Base-by-base conservation (phyloP, 345 rosid species). In the Arabidopsis thaliana region DNA sequence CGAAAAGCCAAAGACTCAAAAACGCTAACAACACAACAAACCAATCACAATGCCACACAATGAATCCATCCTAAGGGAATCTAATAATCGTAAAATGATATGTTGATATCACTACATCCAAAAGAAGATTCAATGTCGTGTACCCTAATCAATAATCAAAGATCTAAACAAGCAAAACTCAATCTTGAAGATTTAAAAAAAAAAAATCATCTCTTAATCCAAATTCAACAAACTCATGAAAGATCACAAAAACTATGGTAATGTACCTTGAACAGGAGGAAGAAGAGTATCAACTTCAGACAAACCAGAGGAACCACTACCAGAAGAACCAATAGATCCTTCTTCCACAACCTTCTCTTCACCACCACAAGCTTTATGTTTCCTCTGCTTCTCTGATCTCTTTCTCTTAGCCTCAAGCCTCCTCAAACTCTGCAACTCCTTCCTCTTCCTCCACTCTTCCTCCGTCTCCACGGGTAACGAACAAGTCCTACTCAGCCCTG, bases 361-460 rank as follows among this genome's bases (percentile, higher is more conserved):
- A 22, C 50, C 61, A 10, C 38, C 64, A 28, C 22, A 65, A 59
- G 52, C 48, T 63, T 49, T 66, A 2, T 42, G 77, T 57, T 79
- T 86, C 78, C 80, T 84, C 79, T 84, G 93, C 73, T 89, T 93
- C 85, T 88, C 88, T n/a, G 80, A 70, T 68, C 91, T 82, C 83
- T 88, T 91, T 80, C 97, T 80, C 83, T 91, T 93, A 5, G 89
- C 95, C 72, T 87, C 92, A 78, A 86, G 76, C 71, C 96, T 87
- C 83, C 93, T 81, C 8, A 82, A 71, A 16, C 78, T 78, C 81
- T 89, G 91, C 74, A 85, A 44, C 78, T 86, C 86, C 63, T 90
- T 89, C 81, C 92, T 87, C 84, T 81, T 89, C 86, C 89, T 89
- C 88, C 88, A 84, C 57, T 87, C 85, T 12, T 84, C 93, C 79